These are phyloP conservation scores for Leptomonas pyrrhocoris DNA, from an alignment of 208 protist species.

Conservation along the genomic window DNA sequence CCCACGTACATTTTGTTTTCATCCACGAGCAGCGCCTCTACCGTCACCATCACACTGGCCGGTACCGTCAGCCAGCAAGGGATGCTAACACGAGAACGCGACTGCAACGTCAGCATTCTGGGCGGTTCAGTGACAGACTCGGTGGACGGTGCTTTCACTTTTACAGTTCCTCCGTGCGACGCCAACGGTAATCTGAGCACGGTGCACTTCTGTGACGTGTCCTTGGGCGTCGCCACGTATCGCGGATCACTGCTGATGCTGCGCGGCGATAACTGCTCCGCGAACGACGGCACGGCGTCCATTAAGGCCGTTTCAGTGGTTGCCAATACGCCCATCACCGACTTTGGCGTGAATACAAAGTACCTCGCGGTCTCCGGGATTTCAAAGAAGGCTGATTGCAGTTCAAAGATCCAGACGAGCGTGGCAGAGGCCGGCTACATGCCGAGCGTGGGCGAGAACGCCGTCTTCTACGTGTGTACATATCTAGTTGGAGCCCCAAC, in stretches of 20 bases:
- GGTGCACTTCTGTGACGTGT: constrained; percentile 25
- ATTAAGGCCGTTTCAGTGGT: constrained; percentile 35
- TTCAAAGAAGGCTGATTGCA: constrained; percentile 32
- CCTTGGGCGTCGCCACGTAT: constrained; percentile 19
- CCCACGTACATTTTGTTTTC: constrained; percentile 35
- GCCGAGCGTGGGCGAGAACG: constrained; percentile 32
- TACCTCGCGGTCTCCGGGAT: constrained; percentile 29
- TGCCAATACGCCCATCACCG: constrained; percentile 33
- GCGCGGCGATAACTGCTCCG: constrained; percentile 3
- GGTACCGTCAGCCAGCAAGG: constrained; percentile 20
- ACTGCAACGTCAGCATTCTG: background rate
- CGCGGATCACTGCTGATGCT: constrained; percentile 32
- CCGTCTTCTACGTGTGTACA: constrained; percentile 57
- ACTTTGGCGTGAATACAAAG: constrained; percentile 43
- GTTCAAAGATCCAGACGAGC: background rate
- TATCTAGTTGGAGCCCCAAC: constrained; percentile 20
- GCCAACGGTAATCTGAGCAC: constrained; percentile 11
- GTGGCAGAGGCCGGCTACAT: constrained; percentile 33
- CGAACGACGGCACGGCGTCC: constrained; percentile 22
- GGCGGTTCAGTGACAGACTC: background rate
- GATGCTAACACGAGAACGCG: constrained; percentile 10
- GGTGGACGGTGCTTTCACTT: constrained; percentile 1
- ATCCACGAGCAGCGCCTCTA: background rate
- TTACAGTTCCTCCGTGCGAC: constrained; percentile 5
- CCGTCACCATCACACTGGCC: constrained; percentile 29